Evolutionary conservation across 495 filamentous ascomycete species (phyloP).

Genomic region (Aspergillus cavernicola): DNA sequence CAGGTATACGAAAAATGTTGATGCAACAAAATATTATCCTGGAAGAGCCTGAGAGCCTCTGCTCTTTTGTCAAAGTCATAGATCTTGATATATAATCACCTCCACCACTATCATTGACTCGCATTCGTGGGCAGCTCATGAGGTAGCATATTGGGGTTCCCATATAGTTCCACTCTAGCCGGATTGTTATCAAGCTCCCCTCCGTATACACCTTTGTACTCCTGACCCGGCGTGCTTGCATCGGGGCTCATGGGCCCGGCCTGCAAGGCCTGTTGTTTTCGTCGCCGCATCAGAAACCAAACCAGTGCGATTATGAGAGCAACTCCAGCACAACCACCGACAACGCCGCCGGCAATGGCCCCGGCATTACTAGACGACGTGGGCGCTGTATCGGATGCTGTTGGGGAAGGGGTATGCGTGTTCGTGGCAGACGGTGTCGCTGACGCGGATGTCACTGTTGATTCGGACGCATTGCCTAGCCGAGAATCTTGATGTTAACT

Average conservation of each 20-base stretch:
- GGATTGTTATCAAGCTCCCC: not conserved
- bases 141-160: not conserved
- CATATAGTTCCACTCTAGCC: not conserved
- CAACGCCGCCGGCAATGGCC: conserved; percentile 2
- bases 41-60: no score
- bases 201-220: not conserved
- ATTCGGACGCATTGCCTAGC: not conserved
- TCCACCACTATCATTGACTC: not conserved
- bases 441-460: not conserved
- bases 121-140: not conserved
- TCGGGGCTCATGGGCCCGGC: not conserved
- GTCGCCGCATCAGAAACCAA: not conserved
- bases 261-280: not conserved
- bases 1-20: no score
- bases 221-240: not conserved
- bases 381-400: not conserved
- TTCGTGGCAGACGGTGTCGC: not conserved
- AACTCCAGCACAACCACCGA: not conserved
- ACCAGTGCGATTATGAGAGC: not conserved
- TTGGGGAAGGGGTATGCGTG: not conserved
- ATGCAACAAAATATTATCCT: no score
- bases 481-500: no score
- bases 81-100: no score
- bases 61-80: no score
- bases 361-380: not conserved